These are phyloP conservation scores for Pseudogymnoascus destructans DNA, from an alignment of 2,329 filamentous ascomycete species.

Conservation along the genomic window DNA sequence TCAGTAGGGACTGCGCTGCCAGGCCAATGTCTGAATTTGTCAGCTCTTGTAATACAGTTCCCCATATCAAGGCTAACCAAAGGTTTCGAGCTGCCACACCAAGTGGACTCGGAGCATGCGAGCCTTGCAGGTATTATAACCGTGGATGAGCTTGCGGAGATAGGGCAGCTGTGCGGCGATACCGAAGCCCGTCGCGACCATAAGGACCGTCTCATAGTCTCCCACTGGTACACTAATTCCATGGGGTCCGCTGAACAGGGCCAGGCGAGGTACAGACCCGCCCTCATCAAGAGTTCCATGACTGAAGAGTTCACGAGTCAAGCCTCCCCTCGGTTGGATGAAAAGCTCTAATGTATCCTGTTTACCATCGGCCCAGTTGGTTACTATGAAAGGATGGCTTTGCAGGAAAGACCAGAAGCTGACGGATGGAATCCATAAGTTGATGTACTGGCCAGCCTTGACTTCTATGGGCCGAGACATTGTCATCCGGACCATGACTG, in stretches of 20 bases:
- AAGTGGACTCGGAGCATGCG: too few relatives aligned
- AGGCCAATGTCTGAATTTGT: not conserved
- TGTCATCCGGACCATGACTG: not conserved
- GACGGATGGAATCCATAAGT: conserved; percentile 15
- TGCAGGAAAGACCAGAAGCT: too few relatives aligned
- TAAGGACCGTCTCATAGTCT: not conserved
- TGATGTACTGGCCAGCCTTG: conserved; percentile 10
- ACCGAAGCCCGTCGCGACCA: not conserved
- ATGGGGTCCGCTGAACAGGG: not conserved
- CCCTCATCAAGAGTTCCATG: not conserved
- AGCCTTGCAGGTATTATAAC: not conserved
- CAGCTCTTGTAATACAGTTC: too few relatives aligned
- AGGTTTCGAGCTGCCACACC: too few relatives aligned
- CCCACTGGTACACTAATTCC: not conserved
- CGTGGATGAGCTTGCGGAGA: not conserved
- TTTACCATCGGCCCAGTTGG: not conserved
- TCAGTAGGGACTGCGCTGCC: not conserved
- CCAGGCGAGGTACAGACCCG: not conserved
- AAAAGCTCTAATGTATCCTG: not conserved
- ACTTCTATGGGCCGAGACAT: not conserved
- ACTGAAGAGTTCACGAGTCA: not conserved
- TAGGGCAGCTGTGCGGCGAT: too few relatives aligned
- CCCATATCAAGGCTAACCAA: too few relatives aligned
- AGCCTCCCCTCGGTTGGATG: not conserved
- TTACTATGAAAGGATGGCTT: conserved; percentile 6